phyloP scores from a whole-genome alignment of 768 basidiomycete species.

The Leccinum imitatum region DNA sequence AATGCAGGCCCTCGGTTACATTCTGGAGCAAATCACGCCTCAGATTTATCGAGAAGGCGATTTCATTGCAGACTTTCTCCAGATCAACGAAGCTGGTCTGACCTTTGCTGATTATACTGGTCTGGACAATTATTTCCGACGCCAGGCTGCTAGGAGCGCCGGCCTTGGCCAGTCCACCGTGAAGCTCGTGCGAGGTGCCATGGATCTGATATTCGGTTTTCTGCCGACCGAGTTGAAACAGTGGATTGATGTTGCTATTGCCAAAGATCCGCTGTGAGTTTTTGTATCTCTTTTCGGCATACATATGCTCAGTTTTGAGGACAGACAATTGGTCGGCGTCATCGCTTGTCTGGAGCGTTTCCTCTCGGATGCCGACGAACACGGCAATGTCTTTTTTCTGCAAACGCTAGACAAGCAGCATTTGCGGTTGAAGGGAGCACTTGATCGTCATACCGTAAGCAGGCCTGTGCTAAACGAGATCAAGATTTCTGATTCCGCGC shows the following conservation, averaged over 20 bases:
- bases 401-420: slow-evolving; percentile 82
- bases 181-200: slow-evolving; percentile 82
- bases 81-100: slow-evolving; percentile 82
- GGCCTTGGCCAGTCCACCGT: slow-evolving; percentile 66
- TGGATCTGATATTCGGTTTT: slow-evolving; percentile 97
- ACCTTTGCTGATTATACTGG: slow-evolving; percentile 97
- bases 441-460: slow-evolving; percentile 74
- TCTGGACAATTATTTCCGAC: slow-evolving; percentile 89
- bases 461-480: not conserved
- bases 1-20: slow-evolving; percentile 66
- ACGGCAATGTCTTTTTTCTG: slow-evolving; percentile 72
- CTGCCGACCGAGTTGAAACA: slow-evolving; percentile 76
- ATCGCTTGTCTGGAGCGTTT: slow-evolving; percentile 77
- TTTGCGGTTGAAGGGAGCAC: slow-evolving; percentile 66
- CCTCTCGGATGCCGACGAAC: slow-evolving; percentile 74
- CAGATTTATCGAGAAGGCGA: slow-evolving; percentile 81
- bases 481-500: slow-evolving; percentile 1
- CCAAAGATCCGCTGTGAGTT: slow-evolving; percentile 70
- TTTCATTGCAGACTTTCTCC: slow-evolving; percentile 89
- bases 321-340: slow-evolving; percentile 83
- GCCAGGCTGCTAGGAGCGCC: slow-evolving; percentile 78
- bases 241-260: slow-evolving; percentile 80
- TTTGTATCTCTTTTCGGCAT: not conserved
- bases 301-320: slow-evolving; percentile 2
- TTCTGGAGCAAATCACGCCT: slow-evolving; percentile 73